A percentile compares a stretch with the other conserved stretches of the same genome.
These are phyloP conservation scores for Trametes pubescens DNA, from an alignment of 1,284 basidiomycete genomes.

Conservation along the genomic window DNA sequence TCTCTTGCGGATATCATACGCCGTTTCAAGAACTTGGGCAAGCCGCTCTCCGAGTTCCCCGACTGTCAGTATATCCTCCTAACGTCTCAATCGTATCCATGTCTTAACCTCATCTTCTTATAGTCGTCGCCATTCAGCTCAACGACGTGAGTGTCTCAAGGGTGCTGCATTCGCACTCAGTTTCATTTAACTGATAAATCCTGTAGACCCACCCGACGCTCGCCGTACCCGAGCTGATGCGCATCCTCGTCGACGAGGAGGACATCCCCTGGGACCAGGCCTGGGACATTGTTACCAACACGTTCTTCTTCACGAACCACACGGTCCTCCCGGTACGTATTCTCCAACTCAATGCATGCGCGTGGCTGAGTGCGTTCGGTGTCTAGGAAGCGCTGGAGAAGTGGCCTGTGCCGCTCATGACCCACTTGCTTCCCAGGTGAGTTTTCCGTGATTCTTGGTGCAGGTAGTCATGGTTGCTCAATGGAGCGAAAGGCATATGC, in stretches of 20 bases:
- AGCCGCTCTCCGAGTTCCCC: conserved; percentile 78
- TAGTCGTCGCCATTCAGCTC: conserved; percentile 88
- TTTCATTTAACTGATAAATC: conserved; percentile 16
- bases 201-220: conserved; percentile 91
- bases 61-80: conserved; percentile 63
- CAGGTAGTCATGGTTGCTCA: neutral
- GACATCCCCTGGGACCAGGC: conserved; percentile 84
- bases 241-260: conserved; percentile 89
- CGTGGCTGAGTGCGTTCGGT: neutral
- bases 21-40: conserved; percentile 82
- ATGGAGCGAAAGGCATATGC: conserved; percentile 63
- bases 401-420: conserved; percentile 87
- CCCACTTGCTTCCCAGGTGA: conserved; percentile 76
- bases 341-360: conserved; percentile 1
- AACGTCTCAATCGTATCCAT: neutral
- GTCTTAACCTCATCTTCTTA: conserved; percentile 1
- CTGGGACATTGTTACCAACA: conserved; percentile 88
- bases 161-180: neutral
- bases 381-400: conserved; percentile 80
- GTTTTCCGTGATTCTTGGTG: neutral
- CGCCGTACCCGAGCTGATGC: conserved; percentile 94
- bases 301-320: conserved; percentile 95
- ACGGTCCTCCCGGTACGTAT: conserved; percentile 76
- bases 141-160: conserved; percentile 68
- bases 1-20: conserved; percentile 88